A percentile compares a stretch with the other conserved stretches of the same genome.
phyloP scores from a whole-genome alignment of 1,284 basidiomycete species.

The Hemileia vastatrix region DNA sequence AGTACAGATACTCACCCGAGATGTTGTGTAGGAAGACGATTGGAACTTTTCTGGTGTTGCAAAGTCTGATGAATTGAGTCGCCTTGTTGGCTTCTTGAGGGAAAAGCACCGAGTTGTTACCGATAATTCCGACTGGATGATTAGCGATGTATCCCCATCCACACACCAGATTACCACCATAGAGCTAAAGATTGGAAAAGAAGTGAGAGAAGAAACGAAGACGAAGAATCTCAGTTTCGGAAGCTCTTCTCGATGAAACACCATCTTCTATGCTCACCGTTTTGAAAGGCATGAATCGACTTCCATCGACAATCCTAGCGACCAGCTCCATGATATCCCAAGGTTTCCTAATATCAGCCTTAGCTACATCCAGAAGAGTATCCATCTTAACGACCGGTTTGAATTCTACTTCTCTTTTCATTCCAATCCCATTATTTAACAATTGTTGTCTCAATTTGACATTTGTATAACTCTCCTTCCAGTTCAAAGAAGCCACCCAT shows the following conservation, averaged over 20 bases:
- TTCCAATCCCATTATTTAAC: background rate
- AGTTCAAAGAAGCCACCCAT: background rate
- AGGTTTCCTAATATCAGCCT: slow-evolving; percentile 3
- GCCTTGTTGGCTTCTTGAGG: too few relatives aligned
- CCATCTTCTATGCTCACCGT: background rate
- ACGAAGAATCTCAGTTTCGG: too few relatives aligned
- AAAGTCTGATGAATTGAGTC: too few relatives aligned
- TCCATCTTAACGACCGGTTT: slow-evolving; percentile 3
- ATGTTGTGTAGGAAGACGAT: slow-evolving; percentile 1
- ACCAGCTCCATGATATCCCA: slow-evolving; percentile 3
- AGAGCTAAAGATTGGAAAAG: too few relatives aligned
- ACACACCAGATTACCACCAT: too few relatives aligned
- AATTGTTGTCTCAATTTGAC: background rate
- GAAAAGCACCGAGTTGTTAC: too few relatives aligned
- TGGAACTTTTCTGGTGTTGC: too few relatives aligned
- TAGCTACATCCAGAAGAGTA: background rate
- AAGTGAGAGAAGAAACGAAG: too few relatives aligned
- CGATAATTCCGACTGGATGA: too few relatives aligned
- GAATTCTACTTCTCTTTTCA: background rate
- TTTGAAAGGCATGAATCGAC: background rate
- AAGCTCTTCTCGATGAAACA: too few relatives aligned
- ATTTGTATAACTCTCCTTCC: background rate
- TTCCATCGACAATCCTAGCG: slow-evolving; percentile 2
- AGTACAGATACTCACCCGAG: background rate
- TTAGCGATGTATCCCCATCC: too few relatives aligned